These are phyloP conservation scores for Cyanidioschyzon merolae DNA, from an alignment of 23 red algal genomes.

Conservation along the genomic window DNA sequence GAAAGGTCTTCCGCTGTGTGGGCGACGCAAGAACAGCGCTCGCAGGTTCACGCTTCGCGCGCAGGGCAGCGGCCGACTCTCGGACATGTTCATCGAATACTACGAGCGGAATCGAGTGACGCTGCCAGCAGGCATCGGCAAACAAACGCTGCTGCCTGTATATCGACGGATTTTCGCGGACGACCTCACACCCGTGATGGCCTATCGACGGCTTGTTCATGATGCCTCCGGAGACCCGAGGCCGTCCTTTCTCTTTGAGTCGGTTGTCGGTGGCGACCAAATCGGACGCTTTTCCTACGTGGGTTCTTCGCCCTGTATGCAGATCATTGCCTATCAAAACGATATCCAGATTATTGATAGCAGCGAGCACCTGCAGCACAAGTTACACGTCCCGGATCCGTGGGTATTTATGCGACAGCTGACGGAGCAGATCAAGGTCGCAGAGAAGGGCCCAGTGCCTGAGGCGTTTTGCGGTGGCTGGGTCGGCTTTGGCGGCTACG, in stretches of 20 bases:
- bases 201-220: conserved; percentile 57
- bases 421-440: conserved; percentile 33
- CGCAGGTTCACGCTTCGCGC: too few relatives aligned
- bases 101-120: background rate
- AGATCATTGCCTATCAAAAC: conserved; percentile 32
- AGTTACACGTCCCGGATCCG: conserved; percentile 34
- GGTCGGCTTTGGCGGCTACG: conserved; percentile 94
- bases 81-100: conserved; percentile 4
- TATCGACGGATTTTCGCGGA: conserved; percentile 71
- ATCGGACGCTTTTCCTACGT: conserved; percentile 82
- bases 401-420: conserved; percentile 66
- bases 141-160: conserved; percentile 49
- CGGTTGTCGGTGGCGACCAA: conserved; percentile 49
- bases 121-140: background rate
- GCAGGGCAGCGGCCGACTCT: background rate
- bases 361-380: background rate
- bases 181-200: conserved; percentile 71
- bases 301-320: conserved; percentile 46
- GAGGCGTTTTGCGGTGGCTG: conserved; percentile 80
- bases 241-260: conserved; percentile 83
- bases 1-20: too few relatives aligned
- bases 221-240: conserved; percentile 25
- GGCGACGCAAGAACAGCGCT: too few relatives aligned
- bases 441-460: conserved; percentile 23
- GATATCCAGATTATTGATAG: conserved; percentile 20